Conservation (phyloP, 306 rosid species). For the Ceratonia siliqua region DNA sequence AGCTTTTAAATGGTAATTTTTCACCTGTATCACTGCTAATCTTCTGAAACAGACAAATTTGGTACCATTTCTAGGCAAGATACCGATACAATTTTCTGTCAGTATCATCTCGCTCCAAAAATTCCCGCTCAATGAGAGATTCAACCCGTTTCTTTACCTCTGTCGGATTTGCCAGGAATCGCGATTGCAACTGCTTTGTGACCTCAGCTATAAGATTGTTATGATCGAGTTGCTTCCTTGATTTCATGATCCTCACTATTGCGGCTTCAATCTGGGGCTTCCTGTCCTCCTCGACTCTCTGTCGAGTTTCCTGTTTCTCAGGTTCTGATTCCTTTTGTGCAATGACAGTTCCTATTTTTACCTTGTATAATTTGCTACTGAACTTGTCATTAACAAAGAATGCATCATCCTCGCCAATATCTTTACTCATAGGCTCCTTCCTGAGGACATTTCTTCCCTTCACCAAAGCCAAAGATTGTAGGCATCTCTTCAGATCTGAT, state of each 20-base stretch:
- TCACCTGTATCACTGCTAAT: constrained; percentile 24
- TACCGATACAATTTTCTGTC: constrained; percentile 88
- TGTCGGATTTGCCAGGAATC: constrained; percentile 83
- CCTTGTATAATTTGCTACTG: constrained; percentile 81
- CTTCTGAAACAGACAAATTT: constrained; percentile 26
- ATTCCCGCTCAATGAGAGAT: constrained; percentile 91
- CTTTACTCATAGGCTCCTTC: constrained; percentile 95
- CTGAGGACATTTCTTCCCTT: constrained; percentile 89
- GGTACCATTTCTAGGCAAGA: constrained; percentile 60
- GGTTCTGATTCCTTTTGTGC: constrained; percentile 96
- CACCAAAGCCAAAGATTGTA: constrained; percentile 91
- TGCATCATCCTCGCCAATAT: constrained; percentile 77
- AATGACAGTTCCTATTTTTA: constrained; percentile 90
- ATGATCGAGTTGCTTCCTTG: constrained; percentile 82
- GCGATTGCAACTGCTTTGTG: constrained; percentile 82
- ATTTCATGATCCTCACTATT: constrained; percentile 86
- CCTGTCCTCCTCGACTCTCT: constrained; percentile 98
- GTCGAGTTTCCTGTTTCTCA: constrained; percentile 89
- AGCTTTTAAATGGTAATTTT: constrained; percentile 25
- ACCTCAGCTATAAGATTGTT: constrained; percentile 87
- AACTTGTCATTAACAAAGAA: constrained; percentile 85
- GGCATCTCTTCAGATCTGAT: constrained; percentile 80
- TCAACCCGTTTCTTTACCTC: constrained; percentile 86
- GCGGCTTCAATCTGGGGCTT: constrained; percentile 98
- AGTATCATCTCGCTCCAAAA: constrained; percentile 79